Conservation (phyloP, 306 rosid genomes). For the Glycine tomentella region DNA sequence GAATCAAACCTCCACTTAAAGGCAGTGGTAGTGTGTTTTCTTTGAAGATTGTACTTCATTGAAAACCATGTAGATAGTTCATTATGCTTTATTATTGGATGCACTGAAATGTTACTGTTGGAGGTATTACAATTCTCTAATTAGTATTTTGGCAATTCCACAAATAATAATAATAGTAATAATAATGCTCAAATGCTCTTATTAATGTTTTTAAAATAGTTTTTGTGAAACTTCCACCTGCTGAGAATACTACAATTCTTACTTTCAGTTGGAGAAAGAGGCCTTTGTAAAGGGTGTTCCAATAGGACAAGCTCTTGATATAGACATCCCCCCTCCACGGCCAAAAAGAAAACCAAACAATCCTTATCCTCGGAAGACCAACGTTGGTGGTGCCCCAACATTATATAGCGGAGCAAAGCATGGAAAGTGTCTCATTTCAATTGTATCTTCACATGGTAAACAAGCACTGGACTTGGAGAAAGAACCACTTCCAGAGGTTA, state of each 20-base stretch:
- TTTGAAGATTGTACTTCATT: constrained; percentile 10
- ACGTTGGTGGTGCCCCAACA: neutral
- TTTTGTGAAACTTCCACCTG: neutral
- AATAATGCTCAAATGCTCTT: neutral
- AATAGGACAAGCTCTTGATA: constrained; percentile 6
- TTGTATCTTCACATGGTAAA: too few relatives aligned
- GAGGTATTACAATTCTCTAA: neutral
- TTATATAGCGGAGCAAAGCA: neutral
- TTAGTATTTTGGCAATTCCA: neutral
- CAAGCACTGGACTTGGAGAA: constrained; percentile 13
- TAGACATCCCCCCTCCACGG: constrained; percentile 19
- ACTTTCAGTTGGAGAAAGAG: constrained; percentile 11
- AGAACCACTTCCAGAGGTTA: constrained; percentile 22
- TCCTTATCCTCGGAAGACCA: constrained; percentile 17
- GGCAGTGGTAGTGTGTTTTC: too few relatives aligned
- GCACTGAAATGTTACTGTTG: neutral
- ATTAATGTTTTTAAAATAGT: neutral
- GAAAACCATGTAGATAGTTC: constrained; percentile 4
- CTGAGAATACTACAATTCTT: neutral
- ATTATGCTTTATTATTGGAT: constrained; percentile 9
- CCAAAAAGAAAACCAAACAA: constrained; percentile 11
- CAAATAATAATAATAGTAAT: neutral
- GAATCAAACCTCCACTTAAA: too few relatives aligned
- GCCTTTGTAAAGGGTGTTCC: constrained; percentile 24
- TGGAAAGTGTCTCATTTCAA: constrained; percentile 1